A percentile compares a stretch with the other conserved stretches of the same genome.
Evolutionary conservation across 1,284 basidiomycete genomes (phyloP).

Genomic region (Boletus smithii): DNA sequence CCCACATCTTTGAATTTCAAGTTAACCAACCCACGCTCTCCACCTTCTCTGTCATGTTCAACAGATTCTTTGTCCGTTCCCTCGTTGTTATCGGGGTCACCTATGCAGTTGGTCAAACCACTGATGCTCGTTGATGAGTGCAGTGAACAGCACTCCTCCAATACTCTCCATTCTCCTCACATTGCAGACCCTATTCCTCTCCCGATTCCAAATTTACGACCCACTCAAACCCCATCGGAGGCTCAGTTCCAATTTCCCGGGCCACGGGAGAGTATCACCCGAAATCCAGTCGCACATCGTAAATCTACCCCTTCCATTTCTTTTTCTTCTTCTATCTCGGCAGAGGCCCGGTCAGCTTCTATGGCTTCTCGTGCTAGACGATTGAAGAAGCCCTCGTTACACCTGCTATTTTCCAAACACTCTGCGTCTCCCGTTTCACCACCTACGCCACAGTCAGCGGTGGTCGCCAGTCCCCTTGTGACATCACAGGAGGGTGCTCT

Average conservation of each 20-base stretch:
- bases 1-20: constrained; percentile 40
- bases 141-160: constrained; percentile 18
- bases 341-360: constrained; percentile 26
- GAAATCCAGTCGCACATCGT: constrained; percentile 34
- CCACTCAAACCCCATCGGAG: constrained; percentile 14
- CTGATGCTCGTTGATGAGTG: constrained; percentile 26
- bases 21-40: constrained; percentile 32
- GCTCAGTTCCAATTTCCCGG: constrained; percentile 42
- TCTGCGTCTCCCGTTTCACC: constrained; percentile 39
- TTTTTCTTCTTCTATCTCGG: constrained; percentile 31
- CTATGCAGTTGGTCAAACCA: constrained; percentile 31
- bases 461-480: not conserved
- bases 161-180: constrained; percentile 22
- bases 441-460: constrained; percentile 19
- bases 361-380: constrained; percentile 36
- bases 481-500: constrained; percentile 13
- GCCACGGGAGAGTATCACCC: constrained; percentile 31
- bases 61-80: constrained; percentile 45
- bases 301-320: constrained; percentile 42
- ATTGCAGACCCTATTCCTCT: constrained; percentile 31
- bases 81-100: constrained; percentile 41
- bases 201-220: constrained; percentile 25
- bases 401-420: constrained; percentile 51
- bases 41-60: constrained; percentile 44
- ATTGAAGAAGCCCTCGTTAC: constrained; percentile 54